phyloP scores from a whole-genome alignment of 768 basidiomycete genomes.

The Kwoniella sp. region DNA sequence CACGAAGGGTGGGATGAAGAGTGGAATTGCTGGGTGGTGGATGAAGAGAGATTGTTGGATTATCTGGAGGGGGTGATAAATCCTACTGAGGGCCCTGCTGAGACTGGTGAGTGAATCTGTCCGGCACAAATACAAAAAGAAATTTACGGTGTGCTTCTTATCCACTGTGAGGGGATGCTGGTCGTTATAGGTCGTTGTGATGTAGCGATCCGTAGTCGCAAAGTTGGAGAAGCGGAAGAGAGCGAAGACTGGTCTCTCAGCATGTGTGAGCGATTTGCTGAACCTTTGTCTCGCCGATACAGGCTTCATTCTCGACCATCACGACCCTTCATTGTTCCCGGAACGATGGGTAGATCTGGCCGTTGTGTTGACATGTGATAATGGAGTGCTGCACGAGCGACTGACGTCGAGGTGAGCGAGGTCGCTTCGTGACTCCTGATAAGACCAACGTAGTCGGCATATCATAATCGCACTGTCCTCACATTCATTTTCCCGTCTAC shows the following conservation, averaged over 20 bases:
- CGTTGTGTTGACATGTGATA: constrained; percentile 86
- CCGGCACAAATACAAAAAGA: background rate
- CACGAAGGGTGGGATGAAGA: constrained; percentile 87
- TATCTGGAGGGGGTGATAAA: constrained; percentile 41
- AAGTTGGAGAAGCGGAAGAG: too few relatives aligned
- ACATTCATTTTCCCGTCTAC: too few relatives aligned
- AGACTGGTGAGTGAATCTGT: constrained; percentile 35
- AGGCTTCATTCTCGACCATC: constrained; percentile 56
- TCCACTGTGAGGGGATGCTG: too few relatives aligned
- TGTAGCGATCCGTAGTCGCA: too few relatives aligned
- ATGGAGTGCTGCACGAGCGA: constrained; percentile 82
- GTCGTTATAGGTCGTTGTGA: too few relatives aligned
- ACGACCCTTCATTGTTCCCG: constrained; percentile 66
- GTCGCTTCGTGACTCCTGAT: too few relatives aligned
- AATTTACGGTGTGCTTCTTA: too few relatives aligned
- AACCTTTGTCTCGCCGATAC: background rate
- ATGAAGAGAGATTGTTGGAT: constrained; percentile 85
- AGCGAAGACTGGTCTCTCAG: too few relatives aligned
- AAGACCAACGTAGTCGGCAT: too few relatives aligned
- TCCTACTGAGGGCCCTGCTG: constrained; percentile 30
- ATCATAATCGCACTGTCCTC: too few relatives aligned
- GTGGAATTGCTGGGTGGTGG: constrained; percentile 91
- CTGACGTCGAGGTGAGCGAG: constrained; percentile 76
- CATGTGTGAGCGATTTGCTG: too few relatives aligned
- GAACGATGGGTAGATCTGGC: constrained; percentile 97